phyloP scores from a whole-genome alignment of 2,329 filamentous ascomycete genomes.

The Lachnellula cervina region DNA sequence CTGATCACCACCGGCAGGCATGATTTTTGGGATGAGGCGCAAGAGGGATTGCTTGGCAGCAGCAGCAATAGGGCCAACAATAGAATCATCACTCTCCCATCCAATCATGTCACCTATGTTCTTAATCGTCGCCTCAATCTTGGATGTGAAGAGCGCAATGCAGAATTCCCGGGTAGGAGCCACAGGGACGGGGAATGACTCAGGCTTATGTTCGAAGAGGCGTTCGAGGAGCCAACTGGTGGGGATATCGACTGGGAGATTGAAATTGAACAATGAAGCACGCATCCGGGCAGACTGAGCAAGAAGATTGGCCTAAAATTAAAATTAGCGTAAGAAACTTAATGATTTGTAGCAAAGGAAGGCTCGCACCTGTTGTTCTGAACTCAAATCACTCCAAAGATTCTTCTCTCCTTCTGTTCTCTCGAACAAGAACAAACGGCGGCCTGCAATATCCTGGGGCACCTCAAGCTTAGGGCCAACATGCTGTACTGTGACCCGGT shows the following conservation, averaged over 20 bases:
- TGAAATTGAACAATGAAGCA: conserved; percentile 8
- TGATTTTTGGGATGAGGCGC: conserved; percentile 23
- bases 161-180: conserved; percentile 25
- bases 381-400: conserved; percentile 5
- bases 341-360: background rate
- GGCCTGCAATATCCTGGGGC: conserved; percentile 3
- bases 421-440: conserved; percentile 6
- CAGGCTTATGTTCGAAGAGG: conserved; percentile 24
- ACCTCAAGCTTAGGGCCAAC: conserved; percentile 3
- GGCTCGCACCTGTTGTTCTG: conserved; percentile 1
- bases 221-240: conserved; percentile 21
- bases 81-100: conserved; percentile 21
- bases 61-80: conserved; percentile 5
- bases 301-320: background rate
- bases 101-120: conserved; percentile 26
- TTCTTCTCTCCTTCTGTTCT: conserved; percentile 14
- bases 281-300: conserved; percentile 4
- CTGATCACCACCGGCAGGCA: conserved; percentile 10
- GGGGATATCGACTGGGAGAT: conserved; percentile 3
- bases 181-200: conserved; percentile 21
- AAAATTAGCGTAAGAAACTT: conserved; percentile 1
- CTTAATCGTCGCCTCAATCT: conserved; percentile 27
- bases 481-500: conserved; percentile 14
- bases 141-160: conserved; percentile 22
- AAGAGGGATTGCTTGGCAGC: conserved; percentile 28